These are phyloP conservation scores for Austroboletus rostrupii DNA, from an alignment of 1,284 basidiomycete genomes.

Conservation along the genomic window DNA sequence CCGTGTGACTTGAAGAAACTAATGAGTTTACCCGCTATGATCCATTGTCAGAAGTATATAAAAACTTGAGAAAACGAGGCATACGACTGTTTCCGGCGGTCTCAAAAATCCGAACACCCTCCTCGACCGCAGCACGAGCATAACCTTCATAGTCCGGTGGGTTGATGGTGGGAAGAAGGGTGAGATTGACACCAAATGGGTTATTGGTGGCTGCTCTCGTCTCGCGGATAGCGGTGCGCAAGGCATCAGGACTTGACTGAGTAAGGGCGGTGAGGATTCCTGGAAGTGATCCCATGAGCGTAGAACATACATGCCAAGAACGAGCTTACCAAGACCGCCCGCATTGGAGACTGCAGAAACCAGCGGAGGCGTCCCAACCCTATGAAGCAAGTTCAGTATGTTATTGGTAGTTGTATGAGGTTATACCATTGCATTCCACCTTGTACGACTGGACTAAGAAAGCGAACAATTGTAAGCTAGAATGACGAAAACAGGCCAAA, in stretches of 20 bases:
- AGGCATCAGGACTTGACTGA: constrained; percentile 81
- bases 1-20: constrained; percentile 75
- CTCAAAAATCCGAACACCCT: constrained; percentile 88
- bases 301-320: not conserved
- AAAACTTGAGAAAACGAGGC: constrained; percentile 16
- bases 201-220: constrained; percentile 68
- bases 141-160: constrained; percentile 90
- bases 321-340: constrained; percentile 69
- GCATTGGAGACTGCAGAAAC: constrained; percentile 83
- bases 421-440: constrained; percentile 84
- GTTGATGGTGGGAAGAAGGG: constrained; percentile 83
- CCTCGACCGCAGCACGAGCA: constrained; percentile 79
- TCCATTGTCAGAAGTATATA: not conserved
- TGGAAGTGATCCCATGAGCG: constrained; percentile 22
- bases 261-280: constrained; percentile 85
- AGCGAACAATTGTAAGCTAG: constrained; percentile 10
- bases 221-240: constrained; percentile 82
- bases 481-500: not conserved
- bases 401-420: constrained; percentile 1
- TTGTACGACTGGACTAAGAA: constrained; percentile 64
- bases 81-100: constrained; percentile 89
- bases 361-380: constrained; percentile 74
- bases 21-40: constrained; percentile 72
- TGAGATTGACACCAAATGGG: constrained; percentile 91
- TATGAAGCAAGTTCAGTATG: constrained; percentile 29